Conservation (phyloP, 1,284 basidiomycete species). For the Salmacisia buchloeana region DNA sequence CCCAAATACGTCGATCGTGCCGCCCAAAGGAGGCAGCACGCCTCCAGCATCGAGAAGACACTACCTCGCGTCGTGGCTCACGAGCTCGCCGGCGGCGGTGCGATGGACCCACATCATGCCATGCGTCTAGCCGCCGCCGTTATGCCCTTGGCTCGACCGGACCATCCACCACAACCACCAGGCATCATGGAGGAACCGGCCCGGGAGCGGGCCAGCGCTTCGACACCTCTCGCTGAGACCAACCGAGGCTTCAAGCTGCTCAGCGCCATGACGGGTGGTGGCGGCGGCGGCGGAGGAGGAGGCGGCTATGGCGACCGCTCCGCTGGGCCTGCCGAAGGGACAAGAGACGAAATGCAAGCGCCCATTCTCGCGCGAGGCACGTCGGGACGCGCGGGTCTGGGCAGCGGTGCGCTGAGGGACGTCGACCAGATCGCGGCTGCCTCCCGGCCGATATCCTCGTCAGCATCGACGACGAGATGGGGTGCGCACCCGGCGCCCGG, state of each 20-base stretch:
- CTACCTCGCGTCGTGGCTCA: not conserved
- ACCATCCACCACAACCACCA: not conserved
- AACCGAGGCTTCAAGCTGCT: constrained; percentile 7
- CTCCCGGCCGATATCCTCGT: too few species aligned
- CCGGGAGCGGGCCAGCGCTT: not conserved
- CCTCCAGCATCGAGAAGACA: constrained; percentile 5
- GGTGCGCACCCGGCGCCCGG: too few species aligned
- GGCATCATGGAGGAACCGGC: not conserved
- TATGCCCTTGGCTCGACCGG: not conserved
- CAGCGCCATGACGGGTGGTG: not conserved
- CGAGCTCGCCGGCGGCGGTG: not conserved
- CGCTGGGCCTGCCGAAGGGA: not conserved
- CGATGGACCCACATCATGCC: not conserved
- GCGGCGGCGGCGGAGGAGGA: not conserved
- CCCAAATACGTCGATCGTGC: constrained; percentile 1
- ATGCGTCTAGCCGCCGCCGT: not conserved
- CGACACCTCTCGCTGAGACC: not conserved
- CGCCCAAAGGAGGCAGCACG: not conserved
- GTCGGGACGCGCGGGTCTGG: not conserved
- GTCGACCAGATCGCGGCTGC: constrained; percentile 5
- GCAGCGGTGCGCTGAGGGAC: not conserved
- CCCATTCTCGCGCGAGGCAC: constrained; percentile 1
- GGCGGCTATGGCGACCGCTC: not conserved
- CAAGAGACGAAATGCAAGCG: not conserved
- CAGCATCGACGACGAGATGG: not conserved